Conservation (phyloP, 768 basidiomycete species). For the Dacryopinax primogenitus region DNA sequence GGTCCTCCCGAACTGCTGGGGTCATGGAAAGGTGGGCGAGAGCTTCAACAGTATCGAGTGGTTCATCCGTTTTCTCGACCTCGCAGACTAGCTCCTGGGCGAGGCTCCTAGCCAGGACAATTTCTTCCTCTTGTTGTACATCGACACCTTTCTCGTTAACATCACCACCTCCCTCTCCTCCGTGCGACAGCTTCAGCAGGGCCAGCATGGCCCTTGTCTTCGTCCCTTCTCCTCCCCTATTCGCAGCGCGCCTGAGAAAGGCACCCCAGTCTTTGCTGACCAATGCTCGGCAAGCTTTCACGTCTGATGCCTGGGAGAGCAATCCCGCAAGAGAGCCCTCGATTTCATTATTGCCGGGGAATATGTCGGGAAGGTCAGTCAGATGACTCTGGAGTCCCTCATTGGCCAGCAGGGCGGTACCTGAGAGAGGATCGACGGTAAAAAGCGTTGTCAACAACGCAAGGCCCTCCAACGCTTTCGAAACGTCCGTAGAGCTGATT, state of each 20-base stretch:
- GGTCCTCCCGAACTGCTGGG: conserved; percentile 45
- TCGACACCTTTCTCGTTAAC: conserved; percentile 1
- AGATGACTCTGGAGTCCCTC: conserved; percentile 35
- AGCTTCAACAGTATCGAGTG: conserved; percentile 64
- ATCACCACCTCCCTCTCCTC: background rate
- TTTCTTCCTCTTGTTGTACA: conserved; percentile 8
- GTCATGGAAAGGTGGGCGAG: conserved; percentile 68
- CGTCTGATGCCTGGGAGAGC: conserved; percentile 60
- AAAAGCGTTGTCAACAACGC: conserved; percentile 67
- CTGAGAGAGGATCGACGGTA: conserved; percentile 63
- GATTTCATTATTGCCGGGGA: conserved; percentile 36
- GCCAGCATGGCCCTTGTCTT: conserved; percentile 8
- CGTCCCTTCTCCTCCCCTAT: background rate
- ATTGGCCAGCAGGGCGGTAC: conserved; percentile 47
- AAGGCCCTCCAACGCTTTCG: conserved; percentile 40
- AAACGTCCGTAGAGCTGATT: conserved; percentile 46
- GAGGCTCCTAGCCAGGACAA: conserved; percentile 10
- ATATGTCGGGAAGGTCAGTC: background rate
- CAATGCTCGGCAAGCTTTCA: conserved; percentile 54
- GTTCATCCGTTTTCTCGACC: conserved; percentile 39
- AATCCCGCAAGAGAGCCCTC: conserved; percentile 63
- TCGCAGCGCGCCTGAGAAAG: background rate
- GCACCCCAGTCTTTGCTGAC: conserved; percentile 30
- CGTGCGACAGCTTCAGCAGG: conserved; percentile 10
- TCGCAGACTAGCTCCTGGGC: conserved; percentile 30